phyloP scores from a whole-genome alignment of 371 early-diverging fungal genomes.

The Haplosporangium sp. region DNA sequence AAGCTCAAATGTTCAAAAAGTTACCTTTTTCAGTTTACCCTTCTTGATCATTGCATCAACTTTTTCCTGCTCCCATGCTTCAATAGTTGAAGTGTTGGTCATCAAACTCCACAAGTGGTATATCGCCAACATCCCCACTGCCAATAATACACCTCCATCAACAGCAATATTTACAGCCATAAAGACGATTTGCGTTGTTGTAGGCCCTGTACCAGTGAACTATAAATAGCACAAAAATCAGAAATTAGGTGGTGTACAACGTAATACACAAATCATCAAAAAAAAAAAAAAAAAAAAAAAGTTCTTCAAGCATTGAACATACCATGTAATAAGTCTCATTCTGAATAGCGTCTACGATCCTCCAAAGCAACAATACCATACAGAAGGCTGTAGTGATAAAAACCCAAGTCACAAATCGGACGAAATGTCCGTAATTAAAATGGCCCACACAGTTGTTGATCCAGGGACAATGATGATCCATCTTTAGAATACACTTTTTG shows the following conservation, averaged over 20 bases:
- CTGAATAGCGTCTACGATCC: conserved; percentile 62
- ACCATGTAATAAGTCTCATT: conserved; percentile 61
- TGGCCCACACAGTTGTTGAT: conserved; percentile 97
- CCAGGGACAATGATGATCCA: conserved; percentile 98
- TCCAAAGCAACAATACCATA: conserved; percentile 55
- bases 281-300: not conserved
- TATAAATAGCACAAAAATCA: conserved; percentile 6
- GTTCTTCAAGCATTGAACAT: conserved; percentile 5
- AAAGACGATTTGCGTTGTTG: conserved; percentile 69
- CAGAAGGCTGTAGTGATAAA: conserved; percentile 68
- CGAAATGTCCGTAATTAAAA: conserved; percentile 88
- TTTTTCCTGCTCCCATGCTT: conserved; percentile 86
- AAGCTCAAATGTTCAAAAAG: not conserved
- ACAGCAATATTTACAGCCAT: conserved; percentile 81
- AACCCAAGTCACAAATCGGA: conserved; percentile 86
- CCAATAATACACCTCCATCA: conserved; percentile 74
- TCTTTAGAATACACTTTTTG: conserved; percentile 85
- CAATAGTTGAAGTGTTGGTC: conserved; percentile 96
- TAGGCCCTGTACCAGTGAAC: conserved; percentile 67
- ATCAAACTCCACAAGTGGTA: conserved; percentile 88
- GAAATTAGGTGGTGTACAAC: not conserved
- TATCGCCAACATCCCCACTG: conserved; percentile 83
- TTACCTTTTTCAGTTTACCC: conserved; percentile 71
- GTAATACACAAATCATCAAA: not conserved
- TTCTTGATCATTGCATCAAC: conserved; percentile 79